Evolutionary conservation across 2,329 filamentous ascomycete species (phyloP), one percentile per base, ranked within the genome.

Genomic region (Leptographium radiaticola): DNA sequence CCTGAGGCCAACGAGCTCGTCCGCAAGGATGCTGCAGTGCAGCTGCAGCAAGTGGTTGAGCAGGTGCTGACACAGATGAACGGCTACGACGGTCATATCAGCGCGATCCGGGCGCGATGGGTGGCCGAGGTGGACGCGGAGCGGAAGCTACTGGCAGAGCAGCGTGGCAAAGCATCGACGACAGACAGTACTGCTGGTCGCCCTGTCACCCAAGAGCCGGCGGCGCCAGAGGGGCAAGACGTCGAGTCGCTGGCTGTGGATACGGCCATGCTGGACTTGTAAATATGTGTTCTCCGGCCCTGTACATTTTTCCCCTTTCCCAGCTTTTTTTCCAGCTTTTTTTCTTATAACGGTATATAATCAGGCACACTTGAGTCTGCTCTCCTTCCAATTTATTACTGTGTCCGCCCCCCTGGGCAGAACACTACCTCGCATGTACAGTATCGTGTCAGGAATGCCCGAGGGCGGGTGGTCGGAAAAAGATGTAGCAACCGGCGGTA

Each of bases 401-500:
- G 25, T 25, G 25, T 25, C 25, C 25, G 25, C 25, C 25, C 25
- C 25, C 25, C 25, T 25, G 25, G 25, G 25, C 25, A 5, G 2
- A 25, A 5, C 25, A 25, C 25, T 3, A 25, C 25, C 25, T 25
- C 25, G 25, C 25, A 25, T 25, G 25, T 25, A 25, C 25, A 5
- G 5, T 25, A 25, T 25, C 18, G 20, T 44, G 18, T 30, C 12
- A 13, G 25, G 40, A 8, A 31, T 15, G 43, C n/a, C 43, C 15
- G 25, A 16, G 8, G 30, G 15, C 15, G 25, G 30, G 8, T 16
- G 8, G 42, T 30, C 6, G 43, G 15, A 30, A 45, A 45, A 6
- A 34, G 39, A 80, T 84, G 81, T 84, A 72, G 82, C 81, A 75
- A 80, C 80, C 80, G 81, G 77, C 81, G 81, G 81, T 85, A 84